Evolutionary conservation across 2,329 filamentous ascomycete species (phyloP).

Genomic region (Ophiosphaerella narmari): DNA sequence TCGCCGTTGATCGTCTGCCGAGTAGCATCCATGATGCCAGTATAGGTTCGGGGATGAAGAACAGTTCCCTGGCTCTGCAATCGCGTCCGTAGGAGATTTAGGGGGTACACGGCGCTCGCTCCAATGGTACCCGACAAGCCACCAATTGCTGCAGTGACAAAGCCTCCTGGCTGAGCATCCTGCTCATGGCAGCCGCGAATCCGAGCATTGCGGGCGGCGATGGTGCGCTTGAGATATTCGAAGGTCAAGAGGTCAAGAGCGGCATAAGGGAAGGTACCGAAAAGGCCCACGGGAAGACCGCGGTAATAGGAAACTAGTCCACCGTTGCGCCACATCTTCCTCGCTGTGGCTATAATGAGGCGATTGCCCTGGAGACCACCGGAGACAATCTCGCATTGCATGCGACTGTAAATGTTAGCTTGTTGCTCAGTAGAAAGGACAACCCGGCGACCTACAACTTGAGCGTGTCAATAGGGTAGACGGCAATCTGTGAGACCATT

Average conservation of each 20-base stretch:
- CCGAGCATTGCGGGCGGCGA: constrained; percentile 72
- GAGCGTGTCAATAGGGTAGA: constrained; percentile 90
- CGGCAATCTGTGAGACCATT: constrained; percentile 92
- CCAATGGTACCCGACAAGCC: constrained; percentile 90
- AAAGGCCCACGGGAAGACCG: constrained; percentile 87
- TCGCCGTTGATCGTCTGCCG: constrained; percentile 81
- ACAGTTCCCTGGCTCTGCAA: constrained; percentile 92
- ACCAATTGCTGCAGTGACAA: constrained; percentile 85
- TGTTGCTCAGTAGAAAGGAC: constrained; percentile 8
- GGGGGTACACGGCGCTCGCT: constrained; percentile 89
- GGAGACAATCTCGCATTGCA: constrained; percentile 92
- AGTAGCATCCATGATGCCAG: constrained; percentile 86
- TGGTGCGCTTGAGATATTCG: constrained; percentile 81
- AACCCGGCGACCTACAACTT: constrained; percentile 65
- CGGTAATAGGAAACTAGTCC: constrained; percentile 82
- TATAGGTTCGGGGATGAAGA: constrained; percentile 90
- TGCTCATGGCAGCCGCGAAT: constrained; percentile 77
- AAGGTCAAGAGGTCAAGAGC: constrained; percentile 97
- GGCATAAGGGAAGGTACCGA: constrained; percentile 97
- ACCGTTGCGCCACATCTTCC: constrained; percentile 82
- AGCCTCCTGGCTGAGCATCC: constrained; percentile 73
- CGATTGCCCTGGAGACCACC: constrained; percentile 82
- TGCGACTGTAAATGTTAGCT: constrained; percentile 63
- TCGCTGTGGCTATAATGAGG: constrained; percentile 79
- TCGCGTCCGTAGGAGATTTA: constrained; percentile 90